phyloP scores from a whole-genome alignment of 2,329 filamentous ascomycete species.

The Penicillium verrucosum region DNA sequence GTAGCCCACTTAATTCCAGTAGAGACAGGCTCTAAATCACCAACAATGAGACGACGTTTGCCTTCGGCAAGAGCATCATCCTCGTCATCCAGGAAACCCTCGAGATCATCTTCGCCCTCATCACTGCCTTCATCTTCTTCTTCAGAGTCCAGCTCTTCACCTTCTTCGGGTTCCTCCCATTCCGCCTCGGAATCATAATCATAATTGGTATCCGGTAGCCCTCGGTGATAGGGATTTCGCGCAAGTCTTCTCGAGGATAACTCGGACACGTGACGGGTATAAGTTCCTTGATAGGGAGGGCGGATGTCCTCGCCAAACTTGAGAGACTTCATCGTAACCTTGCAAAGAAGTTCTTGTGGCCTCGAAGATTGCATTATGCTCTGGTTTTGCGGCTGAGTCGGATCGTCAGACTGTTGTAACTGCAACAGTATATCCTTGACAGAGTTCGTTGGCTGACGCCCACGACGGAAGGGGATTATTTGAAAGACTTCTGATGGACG shows the following conservation, averaged over 20 bases:
- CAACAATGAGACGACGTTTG: constrained; percentile 58
- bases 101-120: constrained; percentile 78
- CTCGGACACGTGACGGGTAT: constrained; percentile 48
- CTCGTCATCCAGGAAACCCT: constrained; percentile 83
- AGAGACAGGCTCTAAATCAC: constrained; percentile 70
- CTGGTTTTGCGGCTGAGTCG: constrained; percentile 31
- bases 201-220: constrained; percentile 56
- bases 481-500: constrained; percentile 38
- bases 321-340: constrained; percentile 57
- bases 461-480: constrained; percentile 38
- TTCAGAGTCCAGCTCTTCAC: constrained; percentile 64
- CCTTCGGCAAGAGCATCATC: constrained; percentile 61
- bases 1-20: constrained; percentile 82
- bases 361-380: constrained; percentile 25
- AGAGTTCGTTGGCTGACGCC: constrained; percentile 32
- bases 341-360: constrained; percentile 43
- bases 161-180: constrained; percentile 70
- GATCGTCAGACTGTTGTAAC: constrained; percentile 42
- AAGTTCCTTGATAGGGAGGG: constrained; percentile 62
- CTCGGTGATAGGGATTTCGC: constrained; percentile 53
- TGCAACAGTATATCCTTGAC: constrained; percentile 62
- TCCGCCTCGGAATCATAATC: constrained; percentile 64
- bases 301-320: constrained; percentile 62
- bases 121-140: constrained; percentile 61
- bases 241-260: constrained; percentile 46